Evolutionary conservation across 2,329 filamentous ascomycete genomes (phyloP), one percentile per base, ranked within the genome.

Genomic region (Colletotrichum orchidophilum): DNA sequence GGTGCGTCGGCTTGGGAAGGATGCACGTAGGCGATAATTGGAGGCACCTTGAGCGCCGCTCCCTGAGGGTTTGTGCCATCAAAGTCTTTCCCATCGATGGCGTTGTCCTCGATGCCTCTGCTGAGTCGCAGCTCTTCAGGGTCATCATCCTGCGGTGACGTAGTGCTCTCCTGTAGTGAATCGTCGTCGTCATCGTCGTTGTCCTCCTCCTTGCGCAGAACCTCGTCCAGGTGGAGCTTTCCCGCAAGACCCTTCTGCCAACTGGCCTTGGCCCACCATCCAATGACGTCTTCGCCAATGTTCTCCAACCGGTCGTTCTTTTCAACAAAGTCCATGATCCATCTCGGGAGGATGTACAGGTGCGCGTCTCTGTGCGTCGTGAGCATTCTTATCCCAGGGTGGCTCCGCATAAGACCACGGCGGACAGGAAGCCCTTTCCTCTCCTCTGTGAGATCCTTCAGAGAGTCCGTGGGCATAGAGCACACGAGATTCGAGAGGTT

Each of bases 261-360:
- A 65, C 91, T 91, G 1, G 96, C 91, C 80, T 98, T 98, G 39
- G 95, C 94, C 95, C 95, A 97, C 93, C 94, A 97, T 7, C 95
- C 95, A 18, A 98, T 86, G 6, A 98, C 90, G 77, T 98, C 96
- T 80, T 98, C 96, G 35, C 93, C 93, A 58, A 99, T 91, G 66
- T 92, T 97, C 76, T 97, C 94, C 73, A 99, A 90, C 12, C 88
- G 91, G 33, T 95, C 92, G 76, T 98, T 97, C 73, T 88, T 86
- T 69, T 90, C 88, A 52, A 97, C 90, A 80, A 97, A 93, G 64
- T 97, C 92, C 77, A 97, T 89, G 9, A 97, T 88, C 96, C 96
- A 98, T 75, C 90, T 91, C 0, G 96, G 96, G 75, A 99, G 94
- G 73, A 99, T 90, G 81, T 99, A 99, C 69, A 98, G 92, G 78